A percentile compares a stretch with the other conserved stretches of the same genome.
phyloP scores from a whole-genome alignment of 805 yeast species.

The Saturnispora serradocipensis region DNA sequence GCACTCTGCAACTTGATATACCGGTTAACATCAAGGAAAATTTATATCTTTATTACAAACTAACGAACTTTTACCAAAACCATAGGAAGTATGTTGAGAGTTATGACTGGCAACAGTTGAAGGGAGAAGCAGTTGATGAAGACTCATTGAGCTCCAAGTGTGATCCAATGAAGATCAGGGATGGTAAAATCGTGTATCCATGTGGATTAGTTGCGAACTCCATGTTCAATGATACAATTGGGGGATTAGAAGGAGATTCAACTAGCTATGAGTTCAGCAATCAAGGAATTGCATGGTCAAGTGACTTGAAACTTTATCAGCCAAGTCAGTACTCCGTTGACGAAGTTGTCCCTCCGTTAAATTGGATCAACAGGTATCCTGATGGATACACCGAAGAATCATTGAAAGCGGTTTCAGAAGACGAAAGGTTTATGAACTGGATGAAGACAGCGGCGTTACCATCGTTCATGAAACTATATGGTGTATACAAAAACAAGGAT shows the following conservation, averaged over 20 bases:
- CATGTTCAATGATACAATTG: constrained; percentile 78
- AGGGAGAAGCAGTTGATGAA: constrained; percentile 58
- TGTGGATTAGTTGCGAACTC: constrained; percentile 96
- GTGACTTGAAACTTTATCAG: constrained; percentile 66
- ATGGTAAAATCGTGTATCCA: constrained; percentile 55
- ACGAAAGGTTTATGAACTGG: constrained; percentile 94
- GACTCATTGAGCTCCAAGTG: constrained; percentile 44
- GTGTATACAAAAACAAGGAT: constrained; percentile 22
- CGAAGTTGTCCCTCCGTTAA: constrained; percentile 89
- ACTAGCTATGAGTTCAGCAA: constrained; percentile 37
- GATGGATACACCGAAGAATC: constrained; percentile 81
- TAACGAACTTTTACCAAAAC: constrained; percentile 89
- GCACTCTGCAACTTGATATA: constrained; percentile 62
- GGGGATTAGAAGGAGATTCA: constrained; percentile 25
- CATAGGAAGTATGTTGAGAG: constrained; percentile 90
- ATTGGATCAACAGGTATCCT: constrained; percentile 75
- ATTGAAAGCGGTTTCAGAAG: constrained; percentile 61
- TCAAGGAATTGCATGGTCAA: constrained; percentile 73
- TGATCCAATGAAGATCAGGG: constrained; percentile 37
- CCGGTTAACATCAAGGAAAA: constrained; percentile 67
- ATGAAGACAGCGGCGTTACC: constrained; percentile 96
- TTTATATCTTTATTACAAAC: constrained; percentile 67
- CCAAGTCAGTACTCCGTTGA: constrained; percentile 57
- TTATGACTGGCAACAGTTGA: constrained; percentile 69
- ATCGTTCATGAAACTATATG: constrained; percentile 73